Conservation (phyloP, 345 rosid species). For the Aquilaria malaccensis region DNA sequence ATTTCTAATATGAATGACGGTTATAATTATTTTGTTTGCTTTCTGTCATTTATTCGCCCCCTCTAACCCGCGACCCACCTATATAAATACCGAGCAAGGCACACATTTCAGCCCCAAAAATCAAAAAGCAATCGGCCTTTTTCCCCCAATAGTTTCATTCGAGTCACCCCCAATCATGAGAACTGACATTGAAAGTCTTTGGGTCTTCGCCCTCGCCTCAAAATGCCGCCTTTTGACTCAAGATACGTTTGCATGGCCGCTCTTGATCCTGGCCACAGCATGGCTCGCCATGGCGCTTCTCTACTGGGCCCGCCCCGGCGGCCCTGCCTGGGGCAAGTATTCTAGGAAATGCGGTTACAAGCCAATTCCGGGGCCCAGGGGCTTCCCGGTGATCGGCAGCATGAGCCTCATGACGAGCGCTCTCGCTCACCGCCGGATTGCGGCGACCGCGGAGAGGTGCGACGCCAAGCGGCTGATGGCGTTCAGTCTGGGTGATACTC, state of each 20-base stretch:
- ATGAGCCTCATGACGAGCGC: constrained; percentile 51
- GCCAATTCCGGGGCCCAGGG: constrained; percentile 68
- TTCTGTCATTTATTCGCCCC: background rate
- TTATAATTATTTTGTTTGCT: background rate
- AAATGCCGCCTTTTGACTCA: constrained; percentile 44
- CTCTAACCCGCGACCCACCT: constrained; percentile 7
- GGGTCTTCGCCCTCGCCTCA: constrained; percentile 48
- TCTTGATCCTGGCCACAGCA: constrained; percentile 24
- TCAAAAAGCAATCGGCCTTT: constrained; percentile 24
- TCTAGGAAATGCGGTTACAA: constrained; percentile 15
- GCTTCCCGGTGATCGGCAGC: constrained; percentile 59
- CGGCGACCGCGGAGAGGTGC: constrained; percentile 30
- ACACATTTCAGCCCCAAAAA: constrained; percentile 23
- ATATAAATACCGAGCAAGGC: constrained; percentile 27
- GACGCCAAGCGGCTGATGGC: constrained; percentile 60
- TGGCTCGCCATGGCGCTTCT: constrained; percentile 35
- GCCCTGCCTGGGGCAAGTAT: constrained; percentile 72
- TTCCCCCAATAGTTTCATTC: constrained; percentile 2
- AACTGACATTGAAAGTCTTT: constrained; percentile 34
- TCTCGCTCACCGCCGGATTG: constrained; percentile 54
- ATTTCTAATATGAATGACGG: constrained; percentile 5
- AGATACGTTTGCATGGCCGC: constrained; percentile 30
- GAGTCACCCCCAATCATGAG: constrained; percentile 29
- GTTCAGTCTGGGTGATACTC: constrained; percentile 62
- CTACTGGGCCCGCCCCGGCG: constrained; percentile 61